Base-by-base conservation (phyloP, 2,329 filamentous ascomycete species). In the Neonectria sp. region DNA sequence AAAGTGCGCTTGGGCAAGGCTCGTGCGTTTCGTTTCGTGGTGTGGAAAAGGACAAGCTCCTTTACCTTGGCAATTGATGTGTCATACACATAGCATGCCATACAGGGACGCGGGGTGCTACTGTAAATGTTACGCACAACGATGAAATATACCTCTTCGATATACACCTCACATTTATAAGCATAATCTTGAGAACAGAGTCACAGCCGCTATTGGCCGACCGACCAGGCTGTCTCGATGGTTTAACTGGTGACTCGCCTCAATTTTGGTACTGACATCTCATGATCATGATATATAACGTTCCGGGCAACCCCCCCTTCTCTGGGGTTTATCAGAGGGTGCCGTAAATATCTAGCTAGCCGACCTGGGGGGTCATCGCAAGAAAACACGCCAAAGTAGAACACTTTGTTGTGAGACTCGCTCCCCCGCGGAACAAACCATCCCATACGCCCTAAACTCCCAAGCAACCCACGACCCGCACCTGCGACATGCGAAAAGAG, bases 391-490 rank as follows among this genome's bases (percentile, higher is more conserved):
- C 37, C 45, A 33, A 25, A 53, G 37, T 45, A 33, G 31, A 55
- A 58, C 40, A 51, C 29, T 46, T 37, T 45, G 21, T 43, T 31
- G 57, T 33, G 62, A 60, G 51, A 25, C 49, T 60, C 33, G 43
- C 56, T 60, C 55, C 56, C 63, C 51, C 43, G 27, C 55, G 33
- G 63, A 65, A 73, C 67, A 71, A 68, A 72, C 40, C 61, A 60
- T 69, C 35, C 63, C 59, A 70, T 71, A 77, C 73, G 77, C 76
- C 77, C 58, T 70, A 69, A 75, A 79, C 77, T 79, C 78, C 77
- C 60, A 65, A 73, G 75, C 70, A 76, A 75, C 66, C 71, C 61
- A 68, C 67, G 68, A 70, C 73, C 73, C 60, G 35, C 68, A 63
- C 67, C 52, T 37, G 52, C 37, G 58, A 40, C 48, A 66, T 72